Evolutionary conservation across 1,139 yeast genomes (phyloP), one percentile per base, ranked within the genome.

Genomic region (Candida sojae): DNA sequence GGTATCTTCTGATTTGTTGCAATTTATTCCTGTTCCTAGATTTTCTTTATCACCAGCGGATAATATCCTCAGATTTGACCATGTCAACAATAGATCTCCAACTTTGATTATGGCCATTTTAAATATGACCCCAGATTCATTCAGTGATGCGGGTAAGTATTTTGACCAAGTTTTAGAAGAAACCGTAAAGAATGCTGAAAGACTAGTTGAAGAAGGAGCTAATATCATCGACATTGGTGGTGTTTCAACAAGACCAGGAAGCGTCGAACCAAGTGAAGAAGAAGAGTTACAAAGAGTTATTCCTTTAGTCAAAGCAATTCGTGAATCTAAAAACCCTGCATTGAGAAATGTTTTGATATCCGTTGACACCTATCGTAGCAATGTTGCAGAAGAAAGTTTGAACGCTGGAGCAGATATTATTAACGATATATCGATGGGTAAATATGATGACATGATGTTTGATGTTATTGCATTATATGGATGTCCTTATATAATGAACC

Each of bases 51-150:
- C 52, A 3, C 51, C 57, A 3, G 39, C 45, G 0, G 49, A 56
- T 0, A 66, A 64, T 45, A 66, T 68, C 13, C 54, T 80, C 31
- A 60, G 62, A 43, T 79, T 78, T 56, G 82, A 79, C 47, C 66
- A 63, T 44, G 50, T 63, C 23, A 57, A 65, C 38, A 57, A 67
- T 39, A 63, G 67, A 17, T 67, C 73, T 17, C 62, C 66, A 13
- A 83, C 88, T 0, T 61, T 70, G 40, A 66, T 91, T 44, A 93
- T 93, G 99, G 96, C 92, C 1, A 85, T 93, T 43, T 66, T 93
- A 50, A 93, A 93, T 60, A 79, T 87, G 21, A 93, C 99, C 0
- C 97, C 98, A 0, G 98, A 95, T 63, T 91, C 97, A 0, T 93
- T 93, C 61, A 89, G 97, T 45, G 99, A 95, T 66, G 98, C 96